Conservation (phyloP, 176 grass and related monocot species). For the Chloris gayana region DNA sequence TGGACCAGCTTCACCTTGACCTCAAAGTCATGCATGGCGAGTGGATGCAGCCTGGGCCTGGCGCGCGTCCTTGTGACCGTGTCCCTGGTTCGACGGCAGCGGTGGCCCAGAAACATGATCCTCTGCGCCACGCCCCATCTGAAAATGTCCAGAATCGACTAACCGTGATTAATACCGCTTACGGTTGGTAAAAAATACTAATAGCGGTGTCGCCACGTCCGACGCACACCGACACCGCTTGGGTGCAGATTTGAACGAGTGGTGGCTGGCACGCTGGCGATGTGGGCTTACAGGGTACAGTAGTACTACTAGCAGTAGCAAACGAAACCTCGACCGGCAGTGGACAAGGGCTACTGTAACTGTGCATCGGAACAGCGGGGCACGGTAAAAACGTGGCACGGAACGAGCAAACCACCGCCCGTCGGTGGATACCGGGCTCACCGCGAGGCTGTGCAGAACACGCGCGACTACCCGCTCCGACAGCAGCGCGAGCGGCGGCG, state of each 20-base stretch:
- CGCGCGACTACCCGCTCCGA: neutral
- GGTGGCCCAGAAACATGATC: conserved; percentile 7
- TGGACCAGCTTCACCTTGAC: neutral
- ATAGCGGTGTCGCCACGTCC: neutral
- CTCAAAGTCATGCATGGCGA: neutral
- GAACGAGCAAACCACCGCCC: neutral
- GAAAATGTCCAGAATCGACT: neutral
- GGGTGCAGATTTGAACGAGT: neutral
- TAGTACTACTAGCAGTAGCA: neutral
- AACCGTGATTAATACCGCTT: neutral
- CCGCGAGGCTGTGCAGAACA: no score
- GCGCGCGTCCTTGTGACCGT: neutral
- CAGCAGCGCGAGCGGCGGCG: neutral
- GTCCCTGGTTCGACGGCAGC: neutral
- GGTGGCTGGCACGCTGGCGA: neutral
- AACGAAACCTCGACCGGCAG: neutral
- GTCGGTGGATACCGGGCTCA: no score
- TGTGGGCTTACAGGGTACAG: neutral
- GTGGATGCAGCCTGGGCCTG: neutral
- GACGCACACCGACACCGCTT: conserved; percentile 19
- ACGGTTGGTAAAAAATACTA: conserved; percentile 11
- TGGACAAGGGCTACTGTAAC: neutral
- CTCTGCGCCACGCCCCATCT: neutral
- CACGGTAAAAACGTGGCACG: neutral
- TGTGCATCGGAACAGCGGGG: neutral